Evolutionary conservation across 805 yeast species (phyloP).

Genomic region (Ogataea saltuana): DNA sequence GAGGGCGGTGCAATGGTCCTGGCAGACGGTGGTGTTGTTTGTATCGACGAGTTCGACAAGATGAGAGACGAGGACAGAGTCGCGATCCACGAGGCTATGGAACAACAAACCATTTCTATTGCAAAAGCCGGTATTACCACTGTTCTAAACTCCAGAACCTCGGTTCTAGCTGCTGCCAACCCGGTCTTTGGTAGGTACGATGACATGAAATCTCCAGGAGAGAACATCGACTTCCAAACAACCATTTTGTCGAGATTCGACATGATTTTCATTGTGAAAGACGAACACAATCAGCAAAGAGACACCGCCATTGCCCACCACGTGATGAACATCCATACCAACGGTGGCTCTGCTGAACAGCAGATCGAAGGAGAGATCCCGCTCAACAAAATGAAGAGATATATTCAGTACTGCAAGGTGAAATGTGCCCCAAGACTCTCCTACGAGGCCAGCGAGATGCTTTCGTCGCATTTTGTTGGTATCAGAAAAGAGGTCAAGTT

Average conservation of each 20-base stretch:
- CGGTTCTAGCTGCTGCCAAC: conserved; percentile 97
- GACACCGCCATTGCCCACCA: conserved; percentile 92
- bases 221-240: conserved; percentile 95
- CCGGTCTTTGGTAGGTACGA: conserved; percentile 97
- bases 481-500: conserved; percentile 81
- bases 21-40: conserved; percentile 98
- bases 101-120: conserved; percentile 97
- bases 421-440: conserved; percentile 93
- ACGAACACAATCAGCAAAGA: conserved; percentile 83
- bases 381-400: conserved; percentile 85
- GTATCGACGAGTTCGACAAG: conserved; percentile 98
- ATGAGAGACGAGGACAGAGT: conserved; percentile 99
- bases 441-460: conserved; percentile 83
- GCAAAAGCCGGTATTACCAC: conserved; percentile 99
- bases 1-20: conserved; percentile 99
- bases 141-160: conserved; percentile 90
- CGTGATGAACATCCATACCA: conserved; percentile 93
- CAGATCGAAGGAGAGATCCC: conserved; percentile 81
- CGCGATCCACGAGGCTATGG: conserved; percentile 99
- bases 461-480: conserved; percentile 89
- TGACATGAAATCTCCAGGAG: conserved; percentile 95
- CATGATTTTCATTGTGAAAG: conserved; percentile 96
- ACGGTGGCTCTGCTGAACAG: conserved; percentile 51
- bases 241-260: conserved; percentile 96
- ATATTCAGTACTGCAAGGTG: conserved; percentile 84